phyloP scores from a whole-genome alignment of 306 rosid genomes.

The cucumber (Cucumis sativus) region DNA sequence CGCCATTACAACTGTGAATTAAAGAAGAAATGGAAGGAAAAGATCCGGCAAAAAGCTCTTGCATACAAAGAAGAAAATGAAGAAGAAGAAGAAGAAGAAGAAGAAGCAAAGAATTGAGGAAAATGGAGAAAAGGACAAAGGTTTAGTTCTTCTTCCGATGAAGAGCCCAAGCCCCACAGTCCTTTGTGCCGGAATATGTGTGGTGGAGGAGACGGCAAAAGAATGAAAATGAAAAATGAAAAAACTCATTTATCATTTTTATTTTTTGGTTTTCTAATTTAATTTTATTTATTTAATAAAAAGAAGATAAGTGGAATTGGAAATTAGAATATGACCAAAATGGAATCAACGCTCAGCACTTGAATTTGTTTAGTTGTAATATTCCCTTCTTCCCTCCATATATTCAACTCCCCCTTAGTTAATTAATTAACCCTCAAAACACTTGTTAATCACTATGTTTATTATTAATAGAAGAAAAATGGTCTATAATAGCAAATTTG shows the following conservation, averaged over 20 bases:
- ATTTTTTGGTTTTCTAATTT: neutral
- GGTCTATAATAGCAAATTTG: too few relatives aligned
- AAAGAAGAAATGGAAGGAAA: neutral
- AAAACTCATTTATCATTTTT: too few relatives aligned
- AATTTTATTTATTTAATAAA: neutral
- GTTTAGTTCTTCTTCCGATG: too few relatives aligned
- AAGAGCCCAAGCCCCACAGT: too few relatives aligned
- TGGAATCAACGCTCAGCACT: constrained; percentile 5
- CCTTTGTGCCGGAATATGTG: neutral
- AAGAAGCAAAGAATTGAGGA: neutral
- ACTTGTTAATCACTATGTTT: too few relatives aligned
- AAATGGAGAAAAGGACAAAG: neutral
- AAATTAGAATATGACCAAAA: neutral
- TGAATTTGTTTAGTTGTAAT: neutral
- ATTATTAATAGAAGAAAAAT: too few relatives aligned
- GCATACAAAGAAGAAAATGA: neutral
- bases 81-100: neutral
- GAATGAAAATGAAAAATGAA: too few relatives aligned
- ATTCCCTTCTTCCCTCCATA: neutral
- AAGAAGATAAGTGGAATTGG: neutral
- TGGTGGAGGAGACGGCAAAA: neutral
- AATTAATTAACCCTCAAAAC: neutral
- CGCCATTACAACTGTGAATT: constrained; percentile 37
- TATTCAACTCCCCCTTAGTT: neutral
- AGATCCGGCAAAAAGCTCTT: neutral